Base-by-base conservation (phyloP, 2,329 filamentous ascomycete genomes). In the Pyrenochaeta sp. region DNA sequence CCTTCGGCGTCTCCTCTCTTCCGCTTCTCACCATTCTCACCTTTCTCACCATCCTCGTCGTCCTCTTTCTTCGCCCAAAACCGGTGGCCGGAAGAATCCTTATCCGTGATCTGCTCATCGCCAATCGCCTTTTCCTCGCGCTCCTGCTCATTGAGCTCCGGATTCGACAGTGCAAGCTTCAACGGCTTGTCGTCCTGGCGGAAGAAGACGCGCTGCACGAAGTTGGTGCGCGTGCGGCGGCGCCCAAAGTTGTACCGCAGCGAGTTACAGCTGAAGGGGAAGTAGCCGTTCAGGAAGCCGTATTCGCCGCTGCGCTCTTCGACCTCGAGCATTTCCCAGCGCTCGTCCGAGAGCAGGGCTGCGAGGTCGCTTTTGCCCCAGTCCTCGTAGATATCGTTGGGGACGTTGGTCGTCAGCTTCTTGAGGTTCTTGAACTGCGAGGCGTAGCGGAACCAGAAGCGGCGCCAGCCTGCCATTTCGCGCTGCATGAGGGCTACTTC, bases 401-500 rank as follows among this genome's bases (percentile, higher is more conserved):
- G 68, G 2, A 70, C 54, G 19, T 63, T 60, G 13, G 52, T 54
- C 0, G 60, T 67, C 11, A 69, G 51, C 29, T 71, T 71, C 48
- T 68, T 70, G 2, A 70, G 53, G 24, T 68, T 68, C n/a, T 52
- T 66, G 45, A 71, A 65, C 13, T 63, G 65, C 4, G 41, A 43
- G 2, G 68, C 66, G 30, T 71, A 70, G 11, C 68, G 61, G 7
- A 53, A 52, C 68, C 68, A 71, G 53, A 70, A 71, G 18, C 63
- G 56, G 13, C 63, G 60, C 67, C 68, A 71, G 10, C 67, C 68
- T 18, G 53, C 55, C 54, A 58, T 63, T 38, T 71, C 67, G 31
- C 66, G 61, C 18, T 55, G 29, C 42, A 71, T 56, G 28, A 70
- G 57, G 14, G 46, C 37, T 21, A 48, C 54, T 38, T 71, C 67